These are phyloP conservation scores for Fraxinus baroniana DNA, from an alignment of 305 asterid genomes.

Conservation along the genomic window DNA sequence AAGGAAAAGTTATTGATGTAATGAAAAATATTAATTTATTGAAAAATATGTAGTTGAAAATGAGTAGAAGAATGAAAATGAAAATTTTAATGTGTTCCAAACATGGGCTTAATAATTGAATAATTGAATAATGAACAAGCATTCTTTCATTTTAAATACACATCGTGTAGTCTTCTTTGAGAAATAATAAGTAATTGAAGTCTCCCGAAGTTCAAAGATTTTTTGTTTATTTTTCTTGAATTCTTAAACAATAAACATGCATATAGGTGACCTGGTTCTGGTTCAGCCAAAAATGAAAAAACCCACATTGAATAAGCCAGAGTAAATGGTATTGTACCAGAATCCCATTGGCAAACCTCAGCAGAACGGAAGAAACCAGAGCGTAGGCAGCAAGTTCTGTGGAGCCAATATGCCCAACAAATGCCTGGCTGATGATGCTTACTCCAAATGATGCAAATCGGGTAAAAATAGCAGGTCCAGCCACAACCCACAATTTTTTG, in stretches of 20 bases:
- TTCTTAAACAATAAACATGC: not conserved
- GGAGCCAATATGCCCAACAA: conserved; percentile 66
- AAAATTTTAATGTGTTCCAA: too few species aligned
- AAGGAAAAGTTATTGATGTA: too few species aligned
- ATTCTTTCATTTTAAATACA: not conserved
- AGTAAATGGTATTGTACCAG: conserved; percentile 29
- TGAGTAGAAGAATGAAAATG: too few species aligned
- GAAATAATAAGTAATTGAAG: too few species aligned
- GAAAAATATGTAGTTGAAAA: too few species aligned
- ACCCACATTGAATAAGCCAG: not conserved
- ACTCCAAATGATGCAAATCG: conserved; percentile 54
- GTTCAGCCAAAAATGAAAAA: not conserved
- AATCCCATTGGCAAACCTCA: conserved; percentile 48
- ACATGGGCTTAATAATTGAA: too few species aligned
- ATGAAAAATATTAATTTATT: too few species aligned
- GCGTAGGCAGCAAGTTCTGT: conserved; percentile 66
- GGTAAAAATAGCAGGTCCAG: conserved; percentile 64
- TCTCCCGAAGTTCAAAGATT: not conserved
- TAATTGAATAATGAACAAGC: not conserved
- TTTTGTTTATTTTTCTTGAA: not conserved
- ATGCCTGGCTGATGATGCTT: conserved; percentile 54
- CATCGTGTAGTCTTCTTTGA: not conserved
- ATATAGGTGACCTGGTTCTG: not conserved
- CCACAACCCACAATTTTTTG: conserved; percentile 61
- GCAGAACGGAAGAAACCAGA: conserved; percentile 41